Base-by-base conservation (phyloP, 2,329 filamentous ascomycete genomes). In the Escovopsis sp. region DNA sequence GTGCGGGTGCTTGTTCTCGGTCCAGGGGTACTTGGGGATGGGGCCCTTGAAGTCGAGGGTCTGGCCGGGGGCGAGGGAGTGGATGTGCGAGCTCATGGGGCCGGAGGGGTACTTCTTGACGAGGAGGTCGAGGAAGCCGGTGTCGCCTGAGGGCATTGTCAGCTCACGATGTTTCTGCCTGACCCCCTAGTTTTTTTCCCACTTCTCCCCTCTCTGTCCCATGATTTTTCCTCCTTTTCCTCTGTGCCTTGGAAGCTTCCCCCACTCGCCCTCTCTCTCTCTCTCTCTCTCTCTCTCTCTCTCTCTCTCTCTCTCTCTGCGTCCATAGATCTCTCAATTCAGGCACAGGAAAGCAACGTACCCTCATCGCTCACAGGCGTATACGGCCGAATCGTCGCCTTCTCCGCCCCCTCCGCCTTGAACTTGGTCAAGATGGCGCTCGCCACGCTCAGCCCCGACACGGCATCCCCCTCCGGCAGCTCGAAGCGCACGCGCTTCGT, bases 381-480 rank as follows among this genome's bases (percentile, higher is more conserved):
- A 62, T 98, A 98, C 6, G 90, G 90, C 43, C 90, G 72, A 44
- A 98, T 73, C 10, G 84, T 78, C 25, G 84, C 70, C 76, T 96
- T 96, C 58, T 85, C 72, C 52, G 76, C 78, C 40, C 77, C 76
- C n/a, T 73, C 72, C 5, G 78, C 76, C 66, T 93, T 85, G 70
- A 76, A 94, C 64, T 92, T 94, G 46, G 90, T 90, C 55, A 98
- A 66, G 47, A 98, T 61, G 31, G 86, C 87, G 70, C 84, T 94
- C 39, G 88, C 76, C 43, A 94, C 65, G 26, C 71, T 61, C 39
- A 98, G 64, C 31, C 90, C 90, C 39, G 83, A 88, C 35, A 93
- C 79, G 60, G 79, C 74, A 55, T 94, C 80, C 43, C 74, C 68
- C 56, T 92, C 82, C 13, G 84, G 21, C 30, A 96, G 75, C 50